phyloP scores from a whole-genome alignment of 2,329 filamentous ascomycete species.

The Zelopaecilomyces penicillatus region DNA sequence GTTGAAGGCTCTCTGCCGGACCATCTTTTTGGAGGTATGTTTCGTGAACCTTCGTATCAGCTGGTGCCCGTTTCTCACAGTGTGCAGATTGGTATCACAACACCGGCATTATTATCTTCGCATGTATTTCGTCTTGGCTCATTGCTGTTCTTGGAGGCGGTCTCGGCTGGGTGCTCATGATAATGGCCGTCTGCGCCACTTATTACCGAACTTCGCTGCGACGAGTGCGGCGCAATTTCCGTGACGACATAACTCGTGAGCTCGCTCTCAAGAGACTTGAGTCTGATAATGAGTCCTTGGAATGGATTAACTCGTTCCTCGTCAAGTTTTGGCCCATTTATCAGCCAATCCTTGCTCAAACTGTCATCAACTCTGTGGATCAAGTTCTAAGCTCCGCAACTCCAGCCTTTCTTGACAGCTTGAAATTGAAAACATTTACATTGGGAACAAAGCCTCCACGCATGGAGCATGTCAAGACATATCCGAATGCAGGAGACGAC shows the following conservation, averaged over 20 bases:
- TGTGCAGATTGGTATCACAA: slow-evolving; percentile 95
- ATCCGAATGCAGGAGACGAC: slow-evolving; percentile 91
- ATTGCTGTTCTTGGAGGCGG: slow-evolving; percentile 84
- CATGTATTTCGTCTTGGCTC: slow-evolving; percentile 83
- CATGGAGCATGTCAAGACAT: slow-evolving; percentile 96
- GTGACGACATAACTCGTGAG: slow-evolving; percentile 86
- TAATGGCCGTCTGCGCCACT: slow-evolving; percentile 87
- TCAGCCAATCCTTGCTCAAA: slow-evolving; percentile 84
- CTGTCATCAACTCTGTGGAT: slow-evolving; percentile 87
- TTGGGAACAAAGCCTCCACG: slow-evolving; percentile 91
- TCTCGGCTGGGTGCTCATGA: slow-evolving; percentile 82
- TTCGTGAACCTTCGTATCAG: background rate
- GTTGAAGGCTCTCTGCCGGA: slow-evolving; percentile 79
- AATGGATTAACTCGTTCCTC: slow-evolving; percentile 99
- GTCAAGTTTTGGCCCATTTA: slow-evolving; percentile 99
- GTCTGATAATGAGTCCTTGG: slow-evolving; percentile 82
- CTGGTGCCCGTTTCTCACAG: slow-evolving; percentile 6
- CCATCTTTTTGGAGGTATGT: slow-evolving; percentile 76
- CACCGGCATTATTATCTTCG: slow-evolving; percentile 85
- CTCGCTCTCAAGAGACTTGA: slow-evolving; percentile 81
- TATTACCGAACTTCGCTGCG: slow-evolving; percentile 96
- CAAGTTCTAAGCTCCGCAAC: slow-evolving; percentile 91
- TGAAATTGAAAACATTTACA: slow-evolving; percentile 89
- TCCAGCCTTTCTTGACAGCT: slow-evolving; percentile 83
- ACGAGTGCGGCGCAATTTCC: slow-evolving; percentile 87